These are phyloP conservation scores for Miscanthus lutarioriparius DNA, from an alignment of 176 grass and related monocot species.

Conservation along the genomic window DNA sequence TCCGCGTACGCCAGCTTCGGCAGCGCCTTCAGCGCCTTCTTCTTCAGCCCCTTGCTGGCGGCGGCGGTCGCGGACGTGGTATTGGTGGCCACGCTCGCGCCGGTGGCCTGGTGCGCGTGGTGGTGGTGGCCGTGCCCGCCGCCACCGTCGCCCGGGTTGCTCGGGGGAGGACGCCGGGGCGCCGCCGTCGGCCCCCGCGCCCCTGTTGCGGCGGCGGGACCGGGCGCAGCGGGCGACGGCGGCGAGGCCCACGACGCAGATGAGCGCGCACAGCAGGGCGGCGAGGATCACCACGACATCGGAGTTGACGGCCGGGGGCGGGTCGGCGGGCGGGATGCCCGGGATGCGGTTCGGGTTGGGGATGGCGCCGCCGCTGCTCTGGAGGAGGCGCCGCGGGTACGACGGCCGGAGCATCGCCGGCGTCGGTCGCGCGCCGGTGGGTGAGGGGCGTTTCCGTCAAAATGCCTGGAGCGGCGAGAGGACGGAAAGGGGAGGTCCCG, in stretches of 20 bases:
- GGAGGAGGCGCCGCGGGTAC: constrained; percentile 50
- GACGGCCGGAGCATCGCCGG: constrained; percentile 47
- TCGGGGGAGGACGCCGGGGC: background rate
- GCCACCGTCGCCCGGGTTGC: constrained; percentile 13
- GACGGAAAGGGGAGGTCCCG: background rate
- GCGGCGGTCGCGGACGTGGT: background rate
- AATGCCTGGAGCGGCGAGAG: constrained; percentile 24
- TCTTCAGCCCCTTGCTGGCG: constrained; percentile 56
- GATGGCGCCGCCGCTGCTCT: constrained; percentile 4
- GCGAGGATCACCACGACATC: constrained; percentile 69
- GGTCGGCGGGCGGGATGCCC: constrained; percentile 47
- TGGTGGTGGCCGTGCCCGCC: background rate
- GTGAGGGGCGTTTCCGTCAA: constrained; percentile 14
- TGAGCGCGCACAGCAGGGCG: constrained; percentile 61
- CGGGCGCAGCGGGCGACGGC: constrained; percentile 56
- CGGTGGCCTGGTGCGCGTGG: background rate
- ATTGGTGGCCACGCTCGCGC: background rate
- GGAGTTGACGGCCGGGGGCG: constrained; percentile 41
- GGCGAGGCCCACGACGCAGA: constrained; percentile 64
- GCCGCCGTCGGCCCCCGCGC: background rate
- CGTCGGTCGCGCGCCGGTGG: background rate
- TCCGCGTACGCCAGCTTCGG: constrained; percentile 63
- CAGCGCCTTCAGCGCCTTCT: constrained; percentile 63
- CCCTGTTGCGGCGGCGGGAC: constrained; percentile 21
- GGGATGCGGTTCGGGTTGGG: constrained; percentile 19